Evolutionary conservation across 495 filamentous ascomycete species (phyloP), one percentile per base, ranked within the genome.

Genomic region (Thozetella sp.): DNA sequence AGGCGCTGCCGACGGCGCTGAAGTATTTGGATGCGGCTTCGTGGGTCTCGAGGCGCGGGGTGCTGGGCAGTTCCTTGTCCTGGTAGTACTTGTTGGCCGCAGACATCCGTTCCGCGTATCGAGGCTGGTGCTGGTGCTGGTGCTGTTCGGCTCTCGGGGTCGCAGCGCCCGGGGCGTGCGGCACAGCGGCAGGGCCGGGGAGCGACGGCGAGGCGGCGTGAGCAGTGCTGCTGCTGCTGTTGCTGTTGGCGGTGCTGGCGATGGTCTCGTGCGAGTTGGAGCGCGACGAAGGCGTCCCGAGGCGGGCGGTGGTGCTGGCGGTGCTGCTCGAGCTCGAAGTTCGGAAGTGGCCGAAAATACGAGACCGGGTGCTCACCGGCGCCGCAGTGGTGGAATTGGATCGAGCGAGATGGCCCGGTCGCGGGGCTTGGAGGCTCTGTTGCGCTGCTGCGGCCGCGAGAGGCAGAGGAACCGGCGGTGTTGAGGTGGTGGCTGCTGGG

Each of bases 11-110:
- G 53, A 63, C 58, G 43, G 65, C 65, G 54, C 63, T 59, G 57
- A 60, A 65, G 53, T 65, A 60, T 37, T 59, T 51, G 25, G 64
- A 61, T 50, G 54, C 62, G 15, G 66, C 58, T 22, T 72, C 68
- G 67, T 64, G 62, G 24, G 63, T 75, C 59, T 74, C 69, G 55
- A 74, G 67, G 23, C 71, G 67, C 37, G 71, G 67, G 17, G 71
- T 69, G 17, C 67, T 67, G n/a, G 71, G 71, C 22, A 72, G 61
- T 48, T 76, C 69, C 64, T 71, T 75, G 61, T 72, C 67, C 46
- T 68, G 63, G 60, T 72, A 69, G 61, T 73, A 69, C 51, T 54
- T 59, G 51, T 40, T 52, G 11, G 62, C 57, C 22, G 69, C 54
- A 56, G 65, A 53, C 66, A 67, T 69, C 51, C 69, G 64, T 10